Evolutionary conservation across 2,329 filamentous ascomycete genomes (phyloP).

Genomic region (Didymella pinodella): DNA sequence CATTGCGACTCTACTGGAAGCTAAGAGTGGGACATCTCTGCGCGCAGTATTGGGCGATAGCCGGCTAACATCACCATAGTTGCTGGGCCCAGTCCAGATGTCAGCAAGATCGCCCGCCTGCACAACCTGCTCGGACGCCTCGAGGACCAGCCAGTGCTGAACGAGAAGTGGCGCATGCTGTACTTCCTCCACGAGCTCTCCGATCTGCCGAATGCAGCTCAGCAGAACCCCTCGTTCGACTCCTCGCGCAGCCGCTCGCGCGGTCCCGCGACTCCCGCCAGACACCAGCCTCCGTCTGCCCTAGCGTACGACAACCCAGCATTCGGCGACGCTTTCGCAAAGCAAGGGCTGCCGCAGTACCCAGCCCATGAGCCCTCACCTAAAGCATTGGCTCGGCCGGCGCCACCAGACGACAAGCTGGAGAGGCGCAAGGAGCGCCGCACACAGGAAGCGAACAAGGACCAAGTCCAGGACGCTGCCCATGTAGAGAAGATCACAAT

Average conservation of each 20-base stretch:
- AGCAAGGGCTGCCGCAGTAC: constrained; percentile 54
- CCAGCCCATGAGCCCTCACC: constrained; percentile 45
- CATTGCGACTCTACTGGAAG: constrained; percentile 90
- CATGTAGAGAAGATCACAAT: constrained; percentile 23
- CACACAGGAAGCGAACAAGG: constrained; percentile 33
- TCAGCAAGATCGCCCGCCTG: constrained; percentile 78
- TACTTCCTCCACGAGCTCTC: constrained; percentile 87
- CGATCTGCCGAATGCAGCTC: constrained; percentile 57
- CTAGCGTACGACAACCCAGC: constrained; percentile 20
- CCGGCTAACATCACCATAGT: constrained; percentile 55
- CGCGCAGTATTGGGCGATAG: background rate
- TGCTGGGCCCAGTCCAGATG: constrained; percentile 75
- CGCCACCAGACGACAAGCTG: constrained; percentile 30
- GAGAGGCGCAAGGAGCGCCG: constrained; percentile 43
- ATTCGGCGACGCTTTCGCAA: constrained; percentile 59
- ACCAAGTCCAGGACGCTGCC: constrained; percentile 30
- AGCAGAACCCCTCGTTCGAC: constrained; percentile 22
- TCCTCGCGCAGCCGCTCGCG: constrained; percentile 27
- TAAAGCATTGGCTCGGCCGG: constrained; percentile 32
- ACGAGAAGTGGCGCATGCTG: constrained; percentile 96
- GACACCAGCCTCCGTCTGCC: constrained; percentile 39
- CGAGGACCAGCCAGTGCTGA: constrained; percentile 87
- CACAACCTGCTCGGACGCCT: constrained; percentile 90
- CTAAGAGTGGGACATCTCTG: constrained; percentile 61
- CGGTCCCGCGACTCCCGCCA: constrained; percentile 42